phyloP scores from a whole-genome alignment of 352 stramenopile species.

The Pythium oligandrum region DNA sequence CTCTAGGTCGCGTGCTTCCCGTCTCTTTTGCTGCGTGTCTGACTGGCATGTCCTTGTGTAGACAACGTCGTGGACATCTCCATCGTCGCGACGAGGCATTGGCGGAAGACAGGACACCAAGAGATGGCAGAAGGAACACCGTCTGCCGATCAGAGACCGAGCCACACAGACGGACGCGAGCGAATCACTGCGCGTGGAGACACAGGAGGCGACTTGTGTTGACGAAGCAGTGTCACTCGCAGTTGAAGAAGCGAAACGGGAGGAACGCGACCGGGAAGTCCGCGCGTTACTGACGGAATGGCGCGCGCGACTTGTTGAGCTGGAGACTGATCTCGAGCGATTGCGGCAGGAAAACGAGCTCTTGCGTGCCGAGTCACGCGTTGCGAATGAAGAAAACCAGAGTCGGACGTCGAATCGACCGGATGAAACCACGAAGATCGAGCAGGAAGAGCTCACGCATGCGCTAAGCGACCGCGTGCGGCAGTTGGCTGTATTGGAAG shows the following conservation, averaged over 20 bases:
- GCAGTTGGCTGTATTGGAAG: conserved; percentile 49
- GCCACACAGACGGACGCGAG: not conserved
- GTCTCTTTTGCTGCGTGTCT: too few species aligned
- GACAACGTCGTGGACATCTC: not conserved
- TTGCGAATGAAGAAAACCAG: not conserved
- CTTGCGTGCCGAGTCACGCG: conserved; percentile 22
- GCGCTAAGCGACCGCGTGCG: conserved; percentile 29
- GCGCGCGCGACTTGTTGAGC: conserved; percentile 29
- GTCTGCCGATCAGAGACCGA: too few species aligned
- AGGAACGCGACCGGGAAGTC: too few species aligned
- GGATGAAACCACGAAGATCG: not conserved
- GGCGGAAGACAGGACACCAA: not conserved
- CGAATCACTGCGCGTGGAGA: conserved; percentile 8
- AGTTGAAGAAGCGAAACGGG: too few species aligned
- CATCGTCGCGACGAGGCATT: conserved; percentile 5
- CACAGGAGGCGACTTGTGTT: not conserved
- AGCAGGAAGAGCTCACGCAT: conserved; percentile 27
- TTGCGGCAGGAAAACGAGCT: conserved; percentile 53
- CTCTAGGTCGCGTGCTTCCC: not conserved
- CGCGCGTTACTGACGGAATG: conserved; percentile 25
- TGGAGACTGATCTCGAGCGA: conserved; percentile 44
- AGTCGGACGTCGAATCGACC: not conserved
- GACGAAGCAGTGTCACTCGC: not conserved
- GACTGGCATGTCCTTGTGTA: too few species aligned
- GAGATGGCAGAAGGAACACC: too few species aligned